A percentile compares a stretch with the other conserved stretches of the same genome.
Conservation (phyloP, 371 early-diverging fungal species). For the Rhizopus arrhizus region DNA sequence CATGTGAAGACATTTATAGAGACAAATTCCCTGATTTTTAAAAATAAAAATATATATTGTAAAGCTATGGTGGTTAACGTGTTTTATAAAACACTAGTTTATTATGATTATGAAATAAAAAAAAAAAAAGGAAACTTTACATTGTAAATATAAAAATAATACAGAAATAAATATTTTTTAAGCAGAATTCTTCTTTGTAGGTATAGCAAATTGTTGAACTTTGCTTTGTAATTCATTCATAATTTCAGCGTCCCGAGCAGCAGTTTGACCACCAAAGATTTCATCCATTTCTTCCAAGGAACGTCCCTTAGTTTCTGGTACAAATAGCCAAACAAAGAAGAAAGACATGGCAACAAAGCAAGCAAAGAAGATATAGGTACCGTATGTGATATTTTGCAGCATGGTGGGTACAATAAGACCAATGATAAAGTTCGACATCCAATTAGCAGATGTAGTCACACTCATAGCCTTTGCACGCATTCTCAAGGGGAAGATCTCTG, state of each 20-base stretch:
- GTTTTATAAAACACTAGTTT: no score
- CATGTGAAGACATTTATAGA: constrained; percentile 20
- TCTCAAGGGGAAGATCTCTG: constrained; percentile 82
- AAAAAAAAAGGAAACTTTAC: not conserved
- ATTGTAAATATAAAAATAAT: not conserved
- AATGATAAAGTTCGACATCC: constrained; percentile 78
- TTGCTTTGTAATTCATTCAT: constrained; percentile 26
- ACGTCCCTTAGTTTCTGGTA: constrained; percentile 53
- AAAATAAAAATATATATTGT: constrained; percentile 4
- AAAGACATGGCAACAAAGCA: constrained; percentile 38
- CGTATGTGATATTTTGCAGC: constrained; percentile 61
- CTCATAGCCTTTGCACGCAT: constrained; percentile 82
- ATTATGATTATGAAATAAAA: no score
- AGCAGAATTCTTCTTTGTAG: not conserved
- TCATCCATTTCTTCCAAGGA: constrained; percentile 58
- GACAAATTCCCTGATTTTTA: constrained; percentile 29
- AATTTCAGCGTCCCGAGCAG: constrained; percentile 29
- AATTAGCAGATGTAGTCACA: constrained; percentile 87
- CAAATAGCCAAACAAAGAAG: constrained; percentile 40
- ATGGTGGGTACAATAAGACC: constrained; percentile 65
- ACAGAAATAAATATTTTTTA: not conserved
- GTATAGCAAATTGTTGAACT: constrained; percentile 7
- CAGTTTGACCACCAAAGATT: constrained; percentile 47
- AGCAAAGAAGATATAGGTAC: constrained; percentile 62
- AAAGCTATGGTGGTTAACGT: no score